phyloP scores from a whole-genome alignment of 179 eudicot genomes.

The Silene coronaria region DNA sequence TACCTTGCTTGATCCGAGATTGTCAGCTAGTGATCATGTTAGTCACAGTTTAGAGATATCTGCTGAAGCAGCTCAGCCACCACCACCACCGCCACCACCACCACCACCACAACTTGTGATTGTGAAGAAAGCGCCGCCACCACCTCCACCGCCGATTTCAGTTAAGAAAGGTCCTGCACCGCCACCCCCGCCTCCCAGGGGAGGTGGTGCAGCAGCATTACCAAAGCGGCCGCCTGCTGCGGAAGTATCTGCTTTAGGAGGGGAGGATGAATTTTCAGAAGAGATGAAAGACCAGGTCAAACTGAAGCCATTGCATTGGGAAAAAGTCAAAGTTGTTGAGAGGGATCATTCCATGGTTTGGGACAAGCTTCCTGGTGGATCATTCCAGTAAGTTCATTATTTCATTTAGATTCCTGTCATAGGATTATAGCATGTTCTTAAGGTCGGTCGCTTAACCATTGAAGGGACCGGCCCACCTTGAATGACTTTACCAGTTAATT shows the following conservation, averaged over 20 bases:
- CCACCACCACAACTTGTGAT: slow-evolving; percentile 26
- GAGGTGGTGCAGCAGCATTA: slow-evolving; percentile 26
- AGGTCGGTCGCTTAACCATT: too few relatives aligned
- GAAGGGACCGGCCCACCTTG: too few relatives aligned
- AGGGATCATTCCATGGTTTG: slow-evolving; percentile 80
- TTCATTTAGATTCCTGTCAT: not conserved
- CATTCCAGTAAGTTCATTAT: slow-evolving; percentile 61
- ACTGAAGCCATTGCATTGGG: slow-evolving; percentile 93
- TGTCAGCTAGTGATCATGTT: not conserved
- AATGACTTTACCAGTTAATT: not conserved
- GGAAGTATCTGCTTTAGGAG: slow-evolving; percentile 32
- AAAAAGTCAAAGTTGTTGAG: slow-evolving; percentile 58
- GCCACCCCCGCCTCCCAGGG: slow-evolving; percentile 38
- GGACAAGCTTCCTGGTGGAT: slow-evolving; percentile 65
- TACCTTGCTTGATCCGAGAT: not conserved
- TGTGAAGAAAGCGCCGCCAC: slow-evolving; percentile 29
- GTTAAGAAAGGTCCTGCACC: slow-evolving; percentile 30
- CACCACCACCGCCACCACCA: slow-evolving; percentile 18
- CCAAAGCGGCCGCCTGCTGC: slow-evolving; percentile 27
- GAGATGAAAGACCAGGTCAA: slow-evolving; percentile 52
- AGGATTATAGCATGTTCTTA: too few relatives aligned
- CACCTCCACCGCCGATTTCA: slow-evolving; percentile 42
- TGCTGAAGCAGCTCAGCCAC: not conserved
- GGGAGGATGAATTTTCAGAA: slow-evolving; percentile 29
- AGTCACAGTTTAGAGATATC: slow-evolving; percentile 6